Percentiles rank a stretch among this genome's conserved stretches.
Evolutionary conservation across 169 alveolate genomes (phyloP).

Genomic region (Fabrea salina): DNA sequence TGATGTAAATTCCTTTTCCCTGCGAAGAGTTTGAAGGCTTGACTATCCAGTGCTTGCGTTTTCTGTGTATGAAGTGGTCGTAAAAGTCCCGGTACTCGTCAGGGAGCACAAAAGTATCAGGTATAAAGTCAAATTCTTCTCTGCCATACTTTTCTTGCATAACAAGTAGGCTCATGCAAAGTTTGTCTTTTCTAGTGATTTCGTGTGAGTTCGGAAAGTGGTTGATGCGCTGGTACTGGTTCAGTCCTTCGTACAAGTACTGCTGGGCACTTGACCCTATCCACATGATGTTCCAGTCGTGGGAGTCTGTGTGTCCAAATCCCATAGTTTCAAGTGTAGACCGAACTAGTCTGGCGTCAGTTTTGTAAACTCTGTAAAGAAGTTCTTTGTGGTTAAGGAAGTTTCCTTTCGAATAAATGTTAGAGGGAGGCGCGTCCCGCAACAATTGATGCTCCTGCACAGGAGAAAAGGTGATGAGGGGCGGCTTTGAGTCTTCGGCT

Average conservation of each 20-base stretch:
- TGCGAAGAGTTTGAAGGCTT: slow-evolving; percentile 55
- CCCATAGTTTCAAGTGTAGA: not conserved
- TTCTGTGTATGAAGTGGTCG: not conserved
- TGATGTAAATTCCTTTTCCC: slow-evolving; percentile 69
- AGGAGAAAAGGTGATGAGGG: not conserved
- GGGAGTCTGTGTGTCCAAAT: slow-evolving; percentile 24
- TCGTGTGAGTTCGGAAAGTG: slow-evolving; percentile 58
- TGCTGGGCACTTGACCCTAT: not conserved
- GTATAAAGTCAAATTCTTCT: slow-evolving; percentile 52
- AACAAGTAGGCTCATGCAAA: slow-evolving; percentile 47
- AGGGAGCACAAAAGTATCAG: slow-evolving; percentile 74
- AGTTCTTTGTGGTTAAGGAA: not conserved
- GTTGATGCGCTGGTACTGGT: slow-evolving; percentile 39
- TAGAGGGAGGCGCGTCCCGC: not conserved
- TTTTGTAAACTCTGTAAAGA: slow-evolving; percentile 14
- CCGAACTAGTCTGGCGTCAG: slow-evolving; percentile 30
- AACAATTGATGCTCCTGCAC: slow-evolving; percentile 13
- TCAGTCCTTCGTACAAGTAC: slow-evolving; percentile 28
- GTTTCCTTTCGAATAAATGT: slow-evolving; percentile 14
- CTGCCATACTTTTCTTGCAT: slow-evolving; percentile 64
- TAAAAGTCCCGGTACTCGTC: slow-evolving; percentile 47
- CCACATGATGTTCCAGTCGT: slow-evolving; percentile 33
- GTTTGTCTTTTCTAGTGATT: slow-evolving; percentile 64
- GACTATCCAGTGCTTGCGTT: slow-evolving; percentile 54
- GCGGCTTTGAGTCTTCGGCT: slow-evolving; percentile 1